Evolutionary conservation across 345 rosid species (phyloP).

Genomic region (Rhizophora apiculata): DNA sequence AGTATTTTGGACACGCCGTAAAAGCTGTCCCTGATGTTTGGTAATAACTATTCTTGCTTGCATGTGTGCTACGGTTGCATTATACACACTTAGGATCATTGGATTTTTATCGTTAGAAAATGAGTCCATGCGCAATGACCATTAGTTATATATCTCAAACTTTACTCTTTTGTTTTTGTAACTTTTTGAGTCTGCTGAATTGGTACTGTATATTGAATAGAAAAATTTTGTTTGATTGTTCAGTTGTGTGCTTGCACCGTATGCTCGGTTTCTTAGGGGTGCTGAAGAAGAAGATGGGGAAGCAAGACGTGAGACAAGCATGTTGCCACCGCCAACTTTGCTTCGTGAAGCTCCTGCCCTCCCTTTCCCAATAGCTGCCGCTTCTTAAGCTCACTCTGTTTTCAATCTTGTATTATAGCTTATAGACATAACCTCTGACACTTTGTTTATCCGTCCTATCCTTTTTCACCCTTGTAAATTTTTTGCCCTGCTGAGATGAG

Average conservation of each 20-base stretch:
- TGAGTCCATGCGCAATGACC: too few species aligned
- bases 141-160: too few species aligned
- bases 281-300: slow-evolving; percentile 46
- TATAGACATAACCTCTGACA: slow-evolving; percentile 33
- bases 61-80: not conserved
- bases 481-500: not conserved
- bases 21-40: slow-evolving; percentile 78
- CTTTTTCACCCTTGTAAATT: not conserved
- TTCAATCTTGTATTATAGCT: slow-evolving; percentile 19
- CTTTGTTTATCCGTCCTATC: slow-evolving; percentile 25
- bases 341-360: slow-evolving; percentile 35
- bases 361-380: slow-evolving; percentile 49
- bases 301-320: slow-evolving; percentile 23
- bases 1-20: slow-evolving; percentile 75
- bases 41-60: slow-evolving; percentile 35
- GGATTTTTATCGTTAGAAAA: not conserved
- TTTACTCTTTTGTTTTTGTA: too few species aligned
- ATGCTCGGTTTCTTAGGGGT: slow-evolving; percentile 87
- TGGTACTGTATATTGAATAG: not conserved
- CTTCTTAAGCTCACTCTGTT: slow-evolving; percentile 35
- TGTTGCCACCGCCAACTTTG: slow-evolving; percentile 26
- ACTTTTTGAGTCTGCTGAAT: not conserved
- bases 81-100: not conserved
- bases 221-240: not conserved
- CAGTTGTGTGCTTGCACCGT: slow-evolving; percentile 83